Evolutionary conservation across 2,329 filamentous ascomycete genomes (phyloP).

Genomic region (Beauveria bassiana): DNA sequence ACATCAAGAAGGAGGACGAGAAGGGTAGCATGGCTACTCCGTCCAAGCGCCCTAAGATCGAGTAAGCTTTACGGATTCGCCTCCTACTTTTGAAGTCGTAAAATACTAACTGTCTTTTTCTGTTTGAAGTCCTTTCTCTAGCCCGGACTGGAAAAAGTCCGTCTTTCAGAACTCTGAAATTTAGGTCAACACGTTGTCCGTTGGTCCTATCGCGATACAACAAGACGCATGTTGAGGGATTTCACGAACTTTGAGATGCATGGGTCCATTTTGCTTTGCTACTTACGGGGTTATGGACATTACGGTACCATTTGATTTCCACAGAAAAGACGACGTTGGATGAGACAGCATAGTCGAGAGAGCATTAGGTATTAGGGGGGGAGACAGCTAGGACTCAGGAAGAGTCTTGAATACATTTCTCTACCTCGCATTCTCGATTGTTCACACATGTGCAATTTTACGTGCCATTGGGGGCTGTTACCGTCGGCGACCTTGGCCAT

Average conservation of each 20-base stretch:
- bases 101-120: not conserved
- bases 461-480: not conserved
- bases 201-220: not conserved
- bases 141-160: not conserved
- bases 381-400: not conserved
- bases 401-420: not conserved
- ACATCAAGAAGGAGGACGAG: constrained; percentile 19
- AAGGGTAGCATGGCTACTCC: constrained; percentile 12
- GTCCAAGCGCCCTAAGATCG: constrained; percentile 19
- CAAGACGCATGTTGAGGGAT: not conserved
- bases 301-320: not conserved
- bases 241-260: not conserved
- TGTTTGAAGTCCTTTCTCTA: not conserved
- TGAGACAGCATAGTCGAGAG: not conserved
- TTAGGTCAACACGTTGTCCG: not conserved
- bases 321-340: not conserved
- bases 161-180: not conserved
- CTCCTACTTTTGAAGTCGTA: no score
- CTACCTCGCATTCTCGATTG: not conserved
- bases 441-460: not conserved
- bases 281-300: not conserved
- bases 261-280: not conserved
- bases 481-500: not conserved
- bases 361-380: not conserved
- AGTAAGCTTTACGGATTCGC: not conserved